These are phyloP conservation scores for Crithidia expoeki DNA, from an alignment of 208 protist genomes.

Conservation along the genomic window DNA sequence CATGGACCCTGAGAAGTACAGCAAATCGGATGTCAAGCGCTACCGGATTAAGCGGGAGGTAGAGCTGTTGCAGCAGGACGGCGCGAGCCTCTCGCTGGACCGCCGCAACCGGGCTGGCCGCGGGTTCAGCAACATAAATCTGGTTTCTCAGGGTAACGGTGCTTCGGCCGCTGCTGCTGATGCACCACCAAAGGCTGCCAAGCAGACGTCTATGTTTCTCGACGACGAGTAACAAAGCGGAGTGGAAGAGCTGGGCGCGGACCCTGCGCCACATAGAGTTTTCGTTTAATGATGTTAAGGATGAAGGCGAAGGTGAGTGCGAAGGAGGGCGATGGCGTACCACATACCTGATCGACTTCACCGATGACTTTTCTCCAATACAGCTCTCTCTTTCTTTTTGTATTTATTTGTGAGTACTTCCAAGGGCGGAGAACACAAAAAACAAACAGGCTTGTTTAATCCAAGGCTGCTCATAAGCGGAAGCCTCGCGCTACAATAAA, in stretches of 20 bases:
- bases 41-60: conserved; percentile 75
- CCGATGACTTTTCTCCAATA: no score
- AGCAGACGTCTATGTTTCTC: conserved; percentile 66
- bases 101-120: conserved; percentile 63
- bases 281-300: background rate
- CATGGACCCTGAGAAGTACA: conserved; percentile 71
- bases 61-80: conserved; percentile 78
- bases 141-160: background rate
- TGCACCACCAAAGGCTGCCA: conserved; percentile 19
- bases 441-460: no score
- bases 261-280: background rate
- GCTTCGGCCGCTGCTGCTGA: background rate
- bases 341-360: no score
- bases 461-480: no score
- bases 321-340: no score
- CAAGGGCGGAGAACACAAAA: no score
- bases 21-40: conserved; percentile 57
- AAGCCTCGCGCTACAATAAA: no score
- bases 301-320: no score
- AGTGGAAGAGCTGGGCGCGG: background rate
- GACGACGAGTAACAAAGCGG: conserved; percentile 78
- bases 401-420: no score
- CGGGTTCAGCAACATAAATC: conserved; percentile 43
- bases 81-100: conserved; percentile 68
- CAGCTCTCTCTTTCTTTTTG: no score